phyloP scores from a whole-genome alignment of 1,284 basidiomycete species.

The Cutaneotrichosporon sp. region DNA sequence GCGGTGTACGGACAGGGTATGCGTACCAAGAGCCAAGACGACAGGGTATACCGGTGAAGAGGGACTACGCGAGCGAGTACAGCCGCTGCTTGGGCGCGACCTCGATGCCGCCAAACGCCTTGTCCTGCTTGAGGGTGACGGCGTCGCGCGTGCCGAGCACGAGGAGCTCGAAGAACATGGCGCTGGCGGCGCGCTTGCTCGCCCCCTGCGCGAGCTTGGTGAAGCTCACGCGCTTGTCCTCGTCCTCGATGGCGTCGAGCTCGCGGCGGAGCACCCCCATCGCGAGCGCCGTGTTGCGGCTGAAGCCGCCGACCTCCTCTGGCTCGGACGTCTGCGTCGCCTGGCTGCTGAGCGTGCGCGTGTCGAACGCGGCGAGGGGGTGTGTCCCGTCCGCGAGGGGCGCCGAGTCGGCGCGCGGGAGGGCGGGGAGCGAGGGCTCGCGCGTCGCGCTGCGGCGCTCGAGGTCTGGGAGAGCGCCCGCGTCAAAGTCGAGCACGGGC shows the following conservation, averaged over 20 bases:
- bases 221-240: conserved; percentile 68
- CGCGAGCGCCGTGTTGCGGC: conserved; percentile 88
- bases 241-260: conserved; percentile 58
- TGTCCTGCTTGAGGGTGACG: conserved; percentile 72
- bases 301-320: conserved; percentile 61
- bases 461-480: conserved; percentile 4
- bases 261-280: conserved; percentile 76
- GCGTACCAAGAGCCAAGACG: neutral
- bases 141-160: conserved; percentile 91
- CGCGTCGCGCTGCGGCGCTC: conserved; percentile 17
- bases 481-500: conserved; percentile 17
- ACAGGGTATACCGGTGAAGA: neutral
- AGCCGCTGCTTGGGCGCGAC: conserved; percentile 79
- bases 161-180: conserved; percentile 97
- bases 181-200: conserved; percentile 83
- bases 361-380: conserved; percentile 80
- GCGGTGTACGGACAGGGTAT: neutral
- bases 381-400: conserved; percentile 62
- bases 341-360: conserved; percentile 48
- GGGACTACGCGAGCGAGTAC: conserved; percentile 39
- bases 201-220: conserved; percentile 60
- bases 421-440: conserved; percentile 38
- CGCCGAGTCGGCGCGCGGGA: conserved; percentile 45
- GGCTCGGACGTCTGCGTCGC: neutral
- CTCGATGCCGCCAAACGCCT: conserved; percentile 81